Evolutionary conservation across 352 stramenopile genomes (phyloP).

Genomic region (Phytophthora vignae): DNA sequence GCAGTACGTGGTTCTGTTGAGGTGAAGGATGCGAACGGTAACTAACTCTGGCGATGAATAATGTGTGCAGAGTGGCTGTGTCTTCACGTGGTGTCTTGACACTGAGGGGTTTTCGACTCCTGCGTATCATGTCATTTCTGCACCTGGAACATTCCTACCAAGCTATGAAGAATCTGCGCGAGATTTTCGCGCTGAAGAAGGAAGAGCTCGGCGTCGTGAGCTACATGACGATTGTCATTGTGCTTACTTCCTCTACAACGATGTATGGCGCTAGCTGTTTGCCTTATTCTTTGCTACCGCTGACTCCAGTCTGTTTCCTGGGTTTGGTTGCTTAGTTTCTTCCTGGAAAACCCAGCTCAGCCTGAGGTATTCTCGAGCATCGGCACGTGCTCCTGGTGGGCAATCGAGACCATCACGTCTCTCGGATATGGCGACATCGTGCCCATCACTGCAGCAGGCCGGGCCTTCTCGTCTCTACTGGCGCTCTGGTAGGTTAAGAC

Average conservation of each 20-base stretch:
- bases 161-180: conserved; percentile 78
- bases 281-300: background rate
- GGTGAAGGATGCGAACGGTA: background rate
- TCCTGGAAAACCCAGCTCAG: conserved; percentile 78
- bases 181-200: conserved; percentile 79
- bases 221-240: conserved; percentile 81
- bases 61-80: conserved; percentile 39
- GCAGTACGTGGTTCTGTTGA: conserved; percentile 43
- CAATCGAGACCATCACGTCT: conserved; percentile 86
- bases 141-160: conserved; percentile 82
- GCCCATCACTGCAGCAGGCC: conserved; percentile 67
- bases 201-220: conserved; percentile 82
- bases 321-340: conserved; percentile 55
- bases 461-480: conserved; percentile 78
- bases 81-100: conserved; percentile 69
- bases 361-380: conserved; percentile 84
- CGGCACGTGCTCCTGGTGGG: conserved; percentile 80
- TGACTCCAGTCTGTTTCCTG: background rate
- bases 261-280: conserved; percentile 57
- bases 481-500: conserved; percentile 51
- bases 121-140: conserved; percentile 85
- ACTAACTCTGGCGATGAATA: conserved; percentile 2
- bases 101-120: conserved; percentile 70
- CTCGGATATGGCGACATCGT: conserved; percentile 91
- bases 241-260: conserved; percentile 85